These are phyloP conservation scores for Colletotrichum caudatum DNA, from an alignment of 2,329 filamentous ascomycete genomes.

Conservation along the genomic window DNA sequence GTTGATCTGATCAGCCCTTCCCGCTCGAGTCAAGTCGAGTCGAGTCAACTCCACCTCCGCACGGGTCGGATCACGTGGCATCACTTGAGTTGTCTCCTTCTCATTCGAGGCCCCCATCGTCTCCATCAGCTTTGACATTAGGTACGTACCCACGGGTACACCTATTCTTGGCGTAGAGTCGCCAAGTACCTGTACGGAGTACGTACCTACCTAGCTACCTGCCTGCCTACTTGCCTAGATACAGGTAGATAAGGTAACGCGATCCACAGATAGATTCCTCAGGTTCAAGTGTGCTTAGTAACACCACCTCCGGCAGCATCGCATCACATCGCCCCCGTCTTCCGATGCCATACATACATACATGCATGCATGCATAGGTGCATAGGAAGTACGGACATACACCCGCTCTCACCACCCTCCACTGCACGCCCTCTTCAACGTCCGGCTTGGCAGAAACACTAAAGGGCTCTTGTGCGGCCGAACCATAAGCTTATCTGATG, in stretches of 20 bases:
- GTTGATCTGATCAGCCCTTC: neutral
- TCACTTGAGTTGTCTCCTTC: neutral
- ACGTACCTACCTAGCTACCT: no score
- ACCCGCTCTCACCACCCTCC: neutral
- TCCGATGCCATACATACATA: no score
- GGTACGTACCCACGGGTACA: neutral
- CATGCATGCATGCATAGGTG: no score
- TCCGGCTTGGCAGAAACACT: conserved; percentile 37
- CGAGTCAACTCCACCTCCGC: conserved; percentile 10
- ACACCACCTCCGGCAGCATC: neutral
- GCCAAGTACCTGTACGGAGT: no score
- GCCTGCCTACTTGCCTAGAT: no score
- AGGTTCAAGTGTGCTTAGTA: neutral
- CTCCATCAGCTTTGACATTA: neutral
- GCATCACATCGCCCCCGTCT: neutral
- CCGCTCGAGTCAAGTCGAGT: neutral
- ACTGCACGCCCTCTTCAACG: conserved; percentile 1
- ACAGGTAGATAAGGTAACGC: no score
- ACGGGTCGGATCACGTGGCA: conserved; percentile 35
- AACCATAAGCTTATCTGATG: conserved; percentile 5
- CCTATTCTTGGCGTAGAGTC: neutral
- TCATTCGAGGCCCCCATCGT: neutral
- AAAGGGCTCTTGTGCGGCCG: conserved; percentile 8
- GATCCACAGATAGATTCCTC: neutral
- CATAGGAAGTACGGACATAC: neutral